Evolutionary conservation across 1,284 basidiomycete species (phyloP).

Genomic region (Porodaedalea pini): DNA sequence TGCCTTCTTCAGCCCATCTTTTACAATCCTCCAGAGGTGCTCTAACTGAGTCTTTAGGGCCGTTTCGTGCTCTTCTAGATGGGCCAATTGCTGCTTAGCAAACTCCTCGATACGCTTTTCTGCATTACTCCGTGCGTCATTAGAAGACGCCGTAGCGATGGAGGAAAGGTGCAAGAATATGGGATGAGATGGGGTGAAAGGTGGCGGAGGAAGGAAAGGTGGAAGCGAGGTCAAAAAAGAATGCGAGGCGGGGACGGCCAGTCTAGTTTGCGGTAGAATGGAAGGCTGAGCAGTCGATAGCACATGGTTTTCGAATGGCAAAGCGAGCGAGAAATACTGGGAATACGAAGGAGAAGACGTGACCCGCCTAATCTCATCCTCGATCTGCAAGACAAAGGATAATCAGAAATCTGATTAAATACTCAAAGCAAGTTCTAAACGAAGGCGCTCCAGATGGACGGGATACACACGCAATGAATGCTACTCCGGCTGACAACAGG

Average conservation of each 20-base stretch:
- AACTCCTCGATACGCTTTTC: slow-evolving; percentile 58
- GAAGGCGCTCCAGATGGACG: not conserved
- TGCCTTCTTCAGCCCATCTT: slow-evolving; percentile 45
- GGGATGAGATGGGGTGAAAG: slow-evolving; percentile 71
- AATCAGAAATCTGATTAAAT: not conserved
- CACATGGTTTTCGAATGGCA: slow-evolving; percentile 37
- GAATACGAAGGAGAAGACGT: slow-evolving; percentile 51
- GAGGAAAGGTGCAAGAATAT: slow-evolving; percentile 63
- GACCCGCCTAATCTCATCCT: slow-evolving; percentile 42
- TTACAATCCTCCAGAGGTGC: slow-evolving; percentile 58
- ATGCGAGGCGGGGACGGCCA: slow-evolving; percentile 26
- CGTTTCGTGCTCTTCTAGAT: slow-evolving; percentile 54
- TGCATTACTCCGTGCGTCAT: slow-evolving; percentile 49
- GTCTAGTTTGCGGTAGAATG: slow-evolving; percentile 23
- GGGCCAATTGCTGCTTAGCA: slow-evolving; percentile 51
- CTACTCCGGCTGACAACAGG: too few relatives aligned
- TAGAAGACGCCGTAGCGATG: slow-evolving; percentile 53
- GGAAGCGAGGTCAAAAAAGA: slow-evolving; percentile 59
- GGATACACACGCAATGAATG: slow-evolving; percentile 6
- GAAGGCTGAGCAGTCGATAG: slow-evolving; percentile 28
- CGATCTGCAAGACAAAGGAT: slow-evolving; percentile 36
- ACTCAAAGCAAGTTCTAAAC: not conserved
- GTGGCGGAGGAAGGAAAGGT: slow-evolving; percentile 67
- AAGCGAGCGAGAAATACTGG: slow-evolving; percentile 46
- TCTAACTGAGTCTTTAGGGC: slow-evolving; percentile 58